Evolutionary conservation across 768 basidiomycete genomes (phyloP).

Genomic region (Rhizopogon sp.): DNA sequence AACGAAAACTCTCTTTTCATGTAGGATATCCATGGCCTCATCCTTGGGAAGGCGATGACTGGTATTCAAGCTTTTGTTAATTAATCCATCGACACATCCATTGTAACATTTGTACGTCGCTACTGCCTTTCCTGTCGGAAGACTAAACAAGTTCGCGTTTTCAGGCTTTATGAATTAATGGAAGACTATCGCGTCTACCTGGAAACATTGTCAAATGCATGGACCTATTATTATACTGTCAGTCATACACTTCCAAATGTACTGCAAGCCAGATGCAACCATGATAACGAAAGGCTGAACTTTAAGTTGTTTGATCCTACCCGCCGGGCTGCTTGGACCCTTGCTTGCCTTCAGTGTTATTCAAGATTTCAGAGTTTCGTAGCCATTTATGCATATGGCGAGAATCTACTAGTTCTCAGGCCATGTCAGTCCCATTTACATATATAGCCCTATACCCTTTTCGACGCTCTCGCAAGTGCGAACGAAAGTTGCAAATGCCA

Average conservation of each 20-base stretch:
- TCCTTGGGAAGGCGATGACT: constrained; percentile 91
- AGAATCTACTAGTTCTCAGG: neutral
- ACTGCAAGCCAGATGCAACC: neutral
- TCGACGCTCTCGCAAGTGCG: no score
- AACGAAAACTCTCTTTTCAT: constrained; percentile 3
- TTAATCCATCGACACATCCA: constrained; percentile 18
- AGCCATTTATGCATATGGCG: neutral
- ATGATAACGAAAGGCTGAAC: no score
- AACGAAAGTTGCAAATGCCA: no score
- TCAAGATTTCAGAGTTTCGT: no score
- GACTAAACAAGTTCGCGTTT: neutral
- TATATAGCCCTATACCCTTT: neutral
- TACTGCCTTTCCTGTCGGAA: neutral
- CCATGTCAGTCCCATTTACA: neutral
- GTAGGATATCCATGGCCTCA: constrained; percentile 84
- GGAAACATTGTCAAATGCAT: neutral
- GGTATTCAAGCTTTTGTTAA: constrained; percentile 82
- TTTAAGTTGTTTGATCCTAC: no score
- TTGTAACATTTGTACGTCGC: neutral
- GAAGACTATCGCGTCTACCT: neutral
- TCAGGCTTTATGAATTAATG: neutral
- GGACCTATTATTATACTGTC: neutral
- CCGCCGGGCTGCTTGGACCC: no score
- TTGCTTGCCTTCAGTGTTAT: no score
- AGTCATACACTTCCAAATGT: no score